Base-by-base conservation (phyloP, 192 early-diverging fungal genomes). In the Tieghemiomyces parasiticus region DNA sequence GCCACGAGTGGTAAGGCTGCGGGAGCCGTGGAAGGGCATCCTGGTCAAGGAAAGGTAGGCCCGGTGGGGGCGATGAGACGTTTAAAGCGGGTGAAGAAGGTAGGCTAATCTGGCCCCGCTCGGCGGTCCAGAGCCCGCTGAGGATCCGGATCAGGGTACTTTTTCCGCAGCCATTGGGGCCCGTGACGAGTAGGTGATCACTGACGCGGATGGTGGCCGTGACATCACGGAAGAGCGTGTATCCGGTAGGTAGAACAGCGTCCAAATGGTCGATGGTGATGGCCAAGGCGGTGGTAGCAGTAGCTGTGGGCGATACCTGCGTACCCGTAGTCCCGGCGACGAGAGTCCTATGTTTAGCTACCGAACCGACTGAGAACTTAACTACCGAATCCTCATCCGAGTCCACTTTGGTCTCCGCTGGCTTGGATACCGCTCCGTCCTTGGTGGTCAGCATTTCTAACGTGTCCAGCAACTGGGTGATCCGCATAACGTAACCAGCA, bases 81-180 rank as follows among this genome's bases (percentile, higher is more conserved):
- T n/a, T n/a, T n/a, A n/a, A n/a, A n/a, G n/a, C n/a, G n/a, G n/a
- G n/a, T n/a, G n/a, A n/a, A n/a, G n/a, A n/a, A 38, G 72, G 70
- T 12, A 72, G 48, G 26, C 35, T 60, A 52, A 80, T 53, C 16
- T 24, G 60, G 66, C 88, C 89, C n/a, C 60, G 53, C 0, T 60
- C 62, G 14, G 79, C 71, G 19, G 65, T 73, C 87, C 87, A 94
- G 34, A 96, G 63, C 0, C 86, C 86, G 22, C 83, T 81, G 47
- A 94, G 72, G 6, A 78, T 78, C 4, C 90, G 76, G 24, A 94
- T 56, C 20, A 96, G 45, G 6, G 87, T 86, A 19, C 87, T 86
- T 63, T 96, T 96, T 34, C 93, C 93, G 20, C 68, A 65, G 65
- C 93, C 93, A 59, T 89, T 90, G 4, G 86, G 81, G 1, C 87